These are phyloP conservation scores for Lentinula sp. DNA, from an alignment of 768 basidiomycete species.

Conservation along the genomic window DNA sequence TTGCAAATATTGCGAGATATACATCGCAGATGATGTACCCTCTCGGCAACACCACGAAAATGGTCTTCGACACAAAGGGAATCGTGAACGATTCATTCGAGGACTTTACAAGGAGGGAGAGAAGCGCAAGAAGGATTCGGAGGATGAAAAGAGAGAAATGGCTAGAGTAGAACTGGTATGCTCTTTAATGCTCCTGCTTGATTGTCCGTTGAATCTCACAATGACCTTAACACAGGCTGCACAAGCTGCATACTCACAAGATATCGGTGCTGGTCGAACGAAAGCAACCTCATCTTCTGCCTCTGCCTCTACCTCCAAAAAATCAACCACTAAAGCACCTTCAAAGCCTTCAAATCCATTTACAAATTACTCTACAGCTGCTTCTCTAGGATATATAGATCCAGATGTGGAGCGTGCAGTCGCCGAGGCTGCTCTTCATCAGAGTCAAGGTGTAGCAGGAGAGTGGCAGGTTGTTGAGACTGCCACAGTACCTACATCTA, in stretches of 20 bases:
- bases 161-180: slow-evolving; percentile 74
- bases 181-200: not conserved
- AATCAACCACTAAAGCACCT: slow-evolving; percentile 31
- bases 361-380: slow-evolving; percentile 85
- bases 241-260: slow-evolving; percentile 70
- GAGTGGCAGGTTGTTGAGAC: slow-evolving; percentile 67
- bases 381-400: slow-evolving; percentile 74
- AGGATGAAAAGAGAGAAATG: slow-evolving; percentile 88
- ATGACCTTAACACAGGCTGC: slow-evolving; percentile 49
- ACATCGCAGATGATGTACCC: slow-evolving; percentile 93
- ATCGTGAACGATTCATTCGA: slow-evolving; percentile 86
- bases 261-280: slow-evolving; percentile 64
- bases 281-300: slow-evolving; percentile 20
- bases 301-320: slow-evolving; percentile 23
- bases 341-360: slow-evolving; percentile 58
- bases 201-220: not conserved
- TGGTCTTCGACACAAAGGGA: slow-evolving; percentile 91
- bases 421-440: slow-evolving; percentile 54
- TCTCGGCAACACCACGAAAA: slow-evolving; percentile 90
- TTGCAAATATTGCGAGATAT: slow-evolving; percentile 97
- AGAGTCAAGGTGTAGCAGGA: slow-evolving; percentile 65
- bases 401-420: slow-evolving; percentile 62
- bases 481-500: slow-evolving; percentile 9
- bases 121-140: slow-evolving; percentile 76
- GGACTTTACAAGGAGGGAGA: slow-evolving; percentile 91